Evolutionary conservation across 1,284 basidiomycete species (phyloP).

Genomic region (Puccinia horiana): DNA sequence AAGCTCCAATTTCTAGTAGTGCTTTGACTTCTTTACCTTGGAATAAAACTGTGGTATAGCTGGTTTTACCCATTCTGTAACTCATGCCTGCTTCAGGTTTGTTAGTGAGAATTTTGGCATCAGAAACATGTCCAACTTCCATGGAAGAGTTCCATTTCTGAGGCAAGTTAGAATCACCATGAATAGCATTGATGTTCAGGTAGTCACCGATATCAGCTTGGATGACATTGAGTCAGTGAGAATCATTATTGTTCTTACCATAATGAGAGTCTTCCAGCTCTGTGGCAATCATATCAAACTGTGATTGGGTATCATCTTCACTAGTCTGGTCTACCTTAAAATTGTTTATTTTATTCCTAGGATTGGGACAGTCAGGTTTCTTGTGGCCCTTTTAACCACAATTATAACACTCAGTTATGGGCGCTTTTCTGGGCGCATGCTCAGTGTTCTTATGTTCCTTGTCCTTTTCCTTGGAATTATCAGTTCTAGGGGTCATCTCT

Average conservation of each 20-base stretch:
- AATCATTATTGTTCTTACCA: background rate
- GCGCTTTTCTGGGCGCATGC: too few relatives aligned
- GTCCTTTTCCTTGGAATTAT: too few relatives aligned
- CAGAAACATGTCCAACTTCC: slow-evolving; percentile 1
- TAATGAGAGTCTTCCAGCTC: background rate
- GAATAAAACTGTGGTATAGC: background rate
- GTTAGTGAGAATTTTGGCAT: background rate
- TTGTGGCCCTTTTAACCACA: too few relatives aligned
- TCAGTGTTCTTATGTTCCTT: too few relatives aligned
- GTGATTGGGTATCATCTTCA: too few relatives aligned
- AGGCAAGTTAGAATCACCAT: background rate
- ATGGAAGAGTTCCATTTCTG: background rate
- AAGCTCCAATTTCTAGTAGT: slow-evolving; percentile 2
- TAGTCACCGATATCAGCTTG: slow-evolving; percentile 2
- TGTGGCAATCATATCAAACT: too few relatives aligned
- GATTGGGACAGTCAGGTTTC: too few relatives aligned
- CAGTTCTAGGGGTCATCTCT: too few relatives aligned
- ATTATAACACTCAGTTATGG: too few relatives aligned
- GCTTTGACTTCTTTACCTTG: background rate
- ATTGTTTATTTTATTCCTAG: too few relatives aligned
- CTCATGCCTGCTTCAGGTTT: background rate
- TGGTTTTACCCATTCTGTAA: background rate
- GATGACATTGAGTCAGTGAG: background rate
- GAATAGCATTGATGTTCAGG: background rate
- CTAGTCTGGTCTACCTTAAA: too few relatives aligned